Base-by-base conservation (phyloP, 2,329 filamentous ascomycete species). In the Exophiala sideris region DNA sequence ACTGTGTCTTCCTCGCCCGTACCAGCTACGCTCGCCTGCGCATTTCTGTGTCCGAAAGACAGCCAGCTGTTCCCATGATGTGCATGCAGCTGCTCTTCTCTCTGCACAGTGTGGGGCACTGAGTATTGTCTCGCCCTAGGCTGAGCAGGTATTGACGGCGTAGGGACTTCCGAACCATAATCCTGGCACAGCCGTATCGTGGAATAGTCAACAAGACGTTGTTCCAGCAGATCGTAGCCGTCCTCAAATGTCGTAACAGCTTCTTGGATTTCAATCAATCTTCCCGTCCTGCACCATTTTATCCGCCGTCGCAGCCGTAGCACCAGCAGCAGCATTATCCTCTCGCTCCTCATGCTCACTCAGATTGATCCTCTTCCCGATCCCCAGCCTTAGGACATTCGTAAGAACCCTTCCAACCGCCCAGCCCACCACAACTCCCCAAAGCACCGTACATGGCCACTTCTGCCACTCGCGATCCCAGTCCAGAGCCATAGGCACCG, bases 391-490 rank as follows among this genome's bases (percentile, higher is more conserved):
- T 4, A 56, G 20, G 2, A 39, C 40, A 39, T 47, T 55, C 8
- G 62, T 64, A 8, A 64, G 16, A 2, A 57, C 12, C 29, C 59
- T 57, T 5, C 91, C 91, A 10, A 89, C 61, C 1, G 83, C 77
- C 70, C 88, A 91, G 1, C 94, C 94, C 5, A 83, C 72, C 71
- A 95, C 97, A 14, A 88, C 79, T 2, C 94, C 94, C 1, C 82
- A 84, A 3, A 97, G 73, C 54, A 99, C 88, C 0, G 94, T 99
- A 45, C 97, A 86, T 0, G 94, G 94, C 88, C 92, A 99, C 70
- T 87, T 89, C 81, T 99, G 94, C 94, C 94, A 99, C 64, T 95
- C 91, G n/a, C 94, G 85, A 70, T 99, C 94, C 92, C 92, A 97
- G 70, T 99, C 94, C 62, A 99, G 76, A 1, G 94, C 94, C 64